A percentile compares a stretch with the other conserved stretches of the same genome.
phyloP scores from a whole-genome alignment of 768 basidiomycete species.

The Lyophyllum atratum region DNA sequence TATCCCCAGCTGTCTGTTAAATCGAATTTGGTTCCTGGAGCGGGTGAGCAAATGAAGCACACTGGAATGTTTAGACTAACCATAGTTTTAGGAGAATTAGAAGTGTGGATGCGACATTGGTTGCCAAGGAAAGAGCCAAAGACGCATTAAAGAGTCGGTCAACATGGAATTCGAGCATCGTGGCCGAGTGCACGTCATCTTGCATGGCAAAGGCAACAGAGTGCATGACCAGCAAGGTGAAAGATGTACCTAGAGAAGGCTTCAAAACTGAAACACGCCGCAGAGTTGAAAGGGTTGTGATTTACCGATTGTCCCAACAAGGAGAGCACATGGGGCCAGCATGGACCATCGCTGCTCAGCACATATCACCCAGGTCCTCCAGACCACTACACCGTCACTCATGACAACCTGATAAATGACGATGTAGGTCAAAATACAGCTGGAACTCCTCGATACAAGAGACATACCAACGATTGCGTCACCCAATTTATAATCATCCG shows the following conservation, averaged over 20 bases:
- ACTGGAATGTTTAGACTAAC: too few relatives aligned
- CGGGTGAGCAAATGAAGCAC: too few relatives aligned
- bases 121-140: background rate
- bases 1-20: background rate
- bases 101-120: background rate
- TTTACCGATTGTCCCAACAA: background rate
- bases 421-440: too few relatives aligned
- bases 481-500: too few relatives aligned
- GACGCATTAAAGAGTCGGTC: background rate
- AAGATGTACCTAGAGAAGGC: background rate
- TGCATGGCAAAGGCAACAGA: too few relatives aligned
- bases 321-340: background rate
- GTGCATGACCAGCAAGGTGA: background rate
- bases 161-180: too few relatives aligned
- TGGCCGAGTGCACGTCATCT: too few relatives aligned
- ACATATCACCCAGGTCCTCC: background rate
- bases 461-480: too few relatives aligned
- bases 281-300: background rate
- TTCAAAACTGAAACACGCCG: too few relatives aligned
- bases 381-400: background rate
- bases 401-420: too few relatives aligned
- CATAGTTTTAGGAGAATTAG: background rate
- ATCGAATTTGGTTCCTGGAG: background rate
- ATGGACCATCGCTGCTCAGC: background rate
- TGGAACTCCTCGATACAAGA: too few relatives aligned